A percentile compares a stretch with the other conserved stretches of the same genome.
Conservation (phyloP, 1,139 yeast genomes). For the Kluyveromyces sp. region DNA sequence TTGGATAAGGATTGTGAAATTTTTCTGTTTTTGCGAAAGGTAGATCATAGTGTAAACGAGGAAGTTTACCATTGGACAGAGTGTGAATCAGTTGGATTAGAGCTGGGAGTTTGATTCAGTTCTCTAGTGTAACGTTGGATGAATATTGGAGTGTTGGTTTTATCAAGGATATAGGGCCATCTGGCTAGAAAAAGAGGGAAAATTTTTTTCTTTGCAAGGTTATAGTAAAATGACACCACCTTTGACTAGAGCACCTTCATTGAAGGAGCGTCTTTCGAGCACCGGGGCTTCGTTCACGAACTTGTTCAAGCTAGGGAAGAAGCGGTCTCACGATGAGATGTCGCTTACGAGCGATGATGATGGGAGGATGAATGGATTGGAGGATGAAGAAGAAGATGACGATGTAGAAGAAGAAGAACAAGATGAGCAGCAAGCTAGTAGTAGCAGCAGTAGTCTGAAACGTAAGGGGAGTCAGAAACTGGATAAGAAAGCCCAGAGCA, state of each 20-base stretch:
- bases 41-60: too few species aligned
- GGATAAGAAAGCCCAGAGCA: conserved; percentile 8
- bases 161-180: too few species aligned
- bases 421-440: not conserved
- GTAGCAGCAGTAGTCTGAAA: too few species aligned
- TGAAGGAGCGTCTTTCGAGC: conserved; percentile 23
- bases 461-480: not conserved
- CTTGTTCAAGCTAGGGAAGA: conserved; percentile 23
- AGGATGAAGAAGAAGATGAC: conserved; percentile 6
- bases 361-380: too few species aligned
- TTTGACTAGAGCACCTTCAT: conserved; percentile 10
- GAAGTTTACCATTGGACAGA: too few species aligned
- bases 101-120: too few species aligned
- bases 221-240: conserved; percentile 5
- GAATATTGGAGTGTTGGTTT: too few species aligned
- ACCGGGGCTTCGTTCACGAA: conserved; percentile 22
- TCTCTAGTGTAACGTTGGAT: not conserved
- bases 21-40: too few species aligned
- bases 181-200: not conserved
- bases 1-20: too few species aligned
- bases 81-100: too few species aligned
- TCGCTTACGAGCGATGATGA: conserved; percentile 7
- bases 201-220: not conserved
- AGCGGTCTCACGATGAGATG: conserved; percentile 16
- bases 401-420: not conserved